Evolutionary conservation across 2,329 filamentous ascomycete genomes (phyloP), one percentile per base, ranked within the genome.

Genomic region (Trichoderma harzianum): DNA sequence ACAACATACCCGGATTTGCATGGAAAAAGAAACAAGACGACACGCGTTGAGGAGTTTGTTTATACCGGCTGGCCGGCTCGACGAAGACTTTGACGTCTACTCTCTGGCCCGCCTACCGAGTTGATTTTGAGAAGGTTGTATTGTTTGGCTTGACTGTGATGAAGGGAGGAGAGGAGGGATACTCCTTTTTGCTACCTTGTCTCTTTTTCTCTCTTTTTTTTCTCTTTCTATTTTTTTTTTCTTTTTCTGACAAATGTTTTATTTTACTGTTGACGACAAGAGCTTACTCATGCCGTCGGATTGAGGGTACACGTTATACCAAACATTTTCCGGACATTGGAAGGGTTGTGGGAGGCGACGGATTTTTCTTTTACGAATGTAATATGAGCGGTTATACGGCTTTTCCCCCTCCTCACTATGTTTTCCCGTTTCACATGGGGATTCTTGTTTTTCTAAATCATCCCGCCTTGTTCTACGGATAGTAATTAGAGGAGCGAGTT

Each of bases 1-100:
- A 77, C 76, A 77, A 77, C 76, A 78, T 77, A 77, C 76, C 77
- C 76, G 73, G 74, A 76, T 75, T 67, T 77, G 76, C 75, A 75
- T 76, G 75, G 73, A 73, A 70, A 73, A 74, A 61, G 34, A 51
- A 51, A 21, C 21, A 64, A 69, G 60, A 74, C 65, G 74, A 67
- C 57, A 73, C 65, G 74, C 68, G 72, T 73, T 73, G 73, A 72
- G 73, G 75, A 74, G 72, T 76, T 75, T 70, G 69, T 72, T 61
- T 61, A 62, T 51, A 61, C 57, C 57, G 66, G 65, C 72, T 62
- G 73, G 74, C 68, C 62, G 58, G 71, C 66, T 72, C 70, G 61
- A 68, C 30, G 36, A 71, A 60, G 68, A 51, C 62, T 26, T 62
- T 43, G 62, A 65, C 63, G 60, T 43, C 39, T 30, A 11, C 21